Evolutionary conservation across 163 green algal species (phyloP).

Genomic region (Coccomyxa subellipsoidea): DNA sequence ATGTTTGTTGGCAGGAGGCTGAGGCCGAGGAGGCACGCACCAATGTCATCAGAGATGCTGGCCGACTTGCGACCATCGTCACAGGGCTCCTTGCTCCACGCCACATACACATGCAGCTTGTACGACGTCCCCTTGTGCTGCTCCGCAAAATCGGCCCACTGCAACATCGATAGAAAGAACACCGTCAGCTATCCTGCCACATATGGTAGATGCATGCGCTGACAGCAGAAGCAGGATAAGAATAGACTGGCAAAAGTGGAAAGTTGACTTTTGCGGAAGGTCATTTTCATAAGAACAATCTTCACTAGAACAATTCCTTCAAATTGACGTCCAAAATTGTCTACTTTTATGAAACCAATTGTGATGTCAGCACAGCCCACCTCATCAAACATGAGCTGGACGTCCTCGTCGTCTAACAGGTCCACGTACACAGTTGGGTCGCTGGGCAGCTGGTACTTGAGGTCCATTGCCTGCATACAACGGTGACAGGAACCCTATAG

Average conservation of each 20-base stretch:
- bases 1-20: too few relatives aligned
- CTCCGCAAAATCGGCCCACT: constrained; percentile 21
- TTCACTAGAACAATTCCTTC: too few relatives aligned
- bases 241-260: not conserved
- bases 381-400: constrained; percentile 75
- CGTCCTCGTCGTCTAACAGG: constrained; percentile 69
- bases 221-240: too few relatives aligned
- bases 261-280: too few relatives aligned
- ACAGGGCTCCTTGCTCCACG: constrained; percentile 20
- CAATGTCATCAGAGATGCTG: not conserved
- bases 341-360: too few relatives aligned
- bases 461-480: constrained; percentile 19
- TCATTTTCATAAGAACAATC: too few relatives aligned
- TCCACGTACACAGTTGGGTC: constrained; percentile 58
- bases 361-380: too few relatives aligned
- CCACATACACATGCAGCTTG: constrained; percentile 59
- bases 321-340: too few relatives aligned
- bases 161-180: not conserved
- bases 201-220: too few relatives aligned
- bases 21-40: too few relatives aligned
- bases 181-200: too few relatives aligned
- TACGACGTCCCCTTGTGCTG: not conserved
- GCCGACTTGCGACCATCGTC: not conserved
- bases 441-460: constrained; percentile 72
- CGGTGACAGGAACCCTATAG: not conserved